Base-by-base conservation (phyloP, 2,329 filamentous ascomycete genomes). In the Camillea tinctor region DNA sequence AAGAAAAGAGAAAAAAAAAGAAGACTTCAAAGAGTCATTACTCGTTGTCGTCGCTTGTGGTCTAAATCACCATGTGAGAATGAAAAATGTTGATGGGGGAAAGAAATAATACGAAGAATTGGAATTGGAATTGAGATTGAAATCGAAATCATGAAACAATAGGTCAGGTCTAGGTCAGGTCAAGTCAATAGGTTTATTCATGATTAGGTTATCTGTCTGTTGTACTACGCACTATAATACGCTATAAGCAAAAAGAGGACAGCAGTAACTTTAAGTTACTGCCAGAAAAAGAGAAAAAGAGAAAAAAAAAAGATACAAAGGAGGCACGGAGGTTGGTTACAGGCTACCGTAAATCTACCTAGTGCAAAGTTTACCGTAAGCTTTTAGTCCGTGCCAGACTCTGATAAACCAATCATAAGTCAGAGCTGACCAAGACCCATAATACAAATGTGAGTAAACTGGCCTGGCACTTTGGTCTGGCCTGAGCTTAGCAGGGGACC, bases 11-110 rank as follows among this genome's bases (percentile, higher is more conserved):
- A 49, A 22, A 49, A 58, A 58, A 54, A 57, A 59, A 51, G 52
- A 44, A 55, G 22, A 44, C 21, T 19, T 22, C 57, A 58, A 57
- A 56, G 53, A 65, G 62, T 58, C 11, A 75, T 77, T 24, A 64
- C 63, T 54, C 78, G 51, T 60, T 49, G 62, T 62, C 54, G 59
- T 59, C 54, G 61, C 59, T 53, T 53, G 55, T 60, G 58, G 58
- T 4, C 26, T 30, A 30, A 30, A 30, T 30, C 26, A 30, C 26
- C 26, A 30, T 30, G 26, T 30, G 26, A 30, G 26, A 30, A 30
- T 30, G 26, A n/a, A n/a, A n/a, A n/a, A n/a, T n/a, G n/a, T n/a
- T 30, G 58, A 65, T 62, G 59, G 61, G 64, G 59, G 59, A 58
- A 59, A 57, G 30, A n/a, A 44, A 44, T 44, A 44, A 44, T 44